Evolutionary conservation across 1,139 yeast genomes (phyloP), one percentile per base, ranked within the genome.

Genomic region (Tardiomyces blankii): DNA sequence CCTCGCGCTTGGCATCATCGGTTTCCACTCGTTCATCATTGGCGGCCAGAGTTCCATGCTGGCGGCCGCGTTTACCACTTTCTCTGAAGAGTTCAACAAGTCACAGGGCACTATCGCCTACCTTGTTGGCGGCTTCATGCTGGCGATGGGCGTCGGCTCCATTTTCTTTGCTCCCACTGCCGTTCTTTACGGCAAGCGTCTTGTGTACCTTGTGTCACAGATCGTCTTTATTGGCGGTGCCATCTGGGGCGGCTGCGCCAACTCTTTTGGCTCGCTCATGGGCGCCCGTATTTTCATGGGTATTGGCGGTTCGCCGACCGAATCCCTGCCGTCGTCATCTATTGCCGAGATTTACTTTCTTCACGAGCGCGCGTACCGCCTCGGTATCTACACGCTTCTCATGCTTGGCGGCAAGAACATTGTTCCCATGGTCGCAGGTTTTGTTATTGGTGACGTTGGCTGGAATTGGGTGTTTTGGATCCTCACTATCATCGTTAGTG

Each of bases 401-500:
- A 62, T 78, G 54, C 65, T 78, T 30, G 84, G 84, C 11, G 84
- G 84, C 25, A 78, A 78, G 52, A 78, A 77, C 55, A 62, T 78
- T 42, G 68, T 78, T 16, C 84, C 84, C 8, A 62, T 78, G 54
- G 69, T 76, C 16, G 69, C 81, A 4, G 78, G 76, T 5, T 69
- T 78, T 48, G 70, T 78, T 12, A 74, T 78, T 46, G 69, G 73
- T 47, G 57, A 65, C 47, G 60, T 73, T 45, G 69, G 72, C 54
- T 70, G 82, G 62, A 77, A 77, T 54, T 78, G 84, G 84, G 64
- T 78, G 40, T 78, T 74, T 56, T 78, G 82, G 78, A 74, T 78
- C 39, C 64, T 75, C 43, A 65, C 80, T 13, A 76, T 78, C 47
- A 69, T 78, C 49, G 67, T 75, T 25, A 82, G 78, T 1, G 55